A percentile compares a stretch with the other conserved stretches of the same genome.
phyloP scores from a whole-genome alignment of 2,329 filamentous ascomycete genomes.

The Emergomyces africanus region DNA sequence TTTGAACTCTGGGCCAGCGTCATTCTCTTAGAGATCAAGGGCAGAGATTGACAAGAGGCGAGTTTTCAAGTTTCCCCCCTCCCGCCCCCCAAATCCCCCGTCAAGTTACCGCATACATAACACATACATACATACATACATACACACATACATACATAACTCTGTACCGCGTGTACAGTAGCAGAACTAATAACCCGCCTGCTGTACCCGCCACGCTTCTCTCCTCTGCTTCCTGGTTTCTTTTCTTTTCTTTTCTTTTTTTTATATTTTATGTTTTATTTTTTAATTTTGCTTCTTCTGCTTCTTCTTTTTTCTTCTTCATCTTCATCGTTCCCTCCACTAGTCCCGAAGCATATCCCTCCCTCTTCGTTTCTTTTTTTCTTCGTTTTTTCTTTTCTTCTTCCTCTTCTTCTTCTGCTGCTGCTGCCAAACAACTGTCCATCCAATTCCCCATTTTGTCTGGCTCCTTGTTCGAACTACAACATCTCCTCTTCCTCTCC shows the following conservation, averaged over 20 bases:
- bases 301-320: neutral
- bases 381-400: neutral
- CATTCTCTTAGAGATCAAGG: neutral
- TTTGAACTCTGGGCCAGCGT: neutral
- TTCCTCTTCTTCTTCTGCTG: neutral
- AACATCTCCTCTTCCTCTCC: neutral
- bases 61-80: no score
- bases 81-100: no score
- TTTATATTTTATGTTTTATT: neutral
- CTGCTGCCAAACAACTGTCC: neutral
- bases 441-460: neutral
- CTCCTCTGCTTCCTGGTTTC: neutral
- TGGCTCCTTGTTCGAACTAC: neutral
- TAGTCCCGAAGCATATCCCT: neutral
- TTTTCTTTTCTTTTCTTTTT: neutral
- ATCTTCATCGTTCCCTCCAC: neutral
- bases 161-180: neutral
- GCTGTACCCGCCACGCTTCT: neutral
- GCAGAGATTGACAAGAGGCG: no score
- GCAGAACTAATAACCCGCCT: neutral
- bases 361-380: neutral
- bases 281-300: neutral
- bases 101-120: no score
- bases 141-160: no score
- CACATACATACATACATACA: no score